Percentiles rank a stretch among this genome's conserved stretches.
Evolutionary conservation across 768 basidiomycete genomes (phyloP).

Genomic region (Serendipita sp.): DNA sequence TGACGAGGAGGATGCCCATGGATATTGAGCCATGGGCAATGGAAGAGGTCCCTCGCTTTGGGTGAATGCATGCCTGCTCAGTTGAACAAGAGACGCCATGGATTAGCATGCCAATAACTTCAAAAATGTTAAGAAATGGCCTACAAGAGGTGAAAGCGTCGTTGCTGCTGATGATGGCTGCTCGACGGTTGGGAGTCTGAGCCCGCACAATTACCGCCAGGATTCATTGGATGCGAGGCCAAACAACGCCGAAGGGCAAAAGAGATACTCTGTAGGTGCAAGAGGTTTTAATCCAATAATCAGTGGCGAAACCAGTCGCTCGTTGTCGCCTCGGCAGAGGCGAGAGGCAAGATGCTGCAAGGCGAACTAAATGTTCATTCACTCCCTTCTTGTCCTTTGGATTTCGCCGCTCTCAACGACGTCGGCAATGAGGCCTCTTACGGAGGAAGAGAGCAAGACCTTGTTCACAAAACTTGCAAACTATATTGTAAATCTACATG

Average conservation of each 20-base stretch:
- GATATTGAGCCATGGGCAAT: neutral
- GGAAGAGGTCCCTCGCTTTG: neutral
- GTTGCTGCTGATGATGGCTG: neutral
- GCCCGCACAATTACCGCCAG: neutral
- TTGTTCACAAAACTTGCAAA: conserved; percentile 96
- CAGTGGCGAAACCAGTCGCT: neutral
- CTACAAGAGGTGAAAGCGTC: neutral
- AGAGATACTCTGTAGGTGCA: neutral
- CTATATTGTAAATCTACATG: conserved; percentile 55
- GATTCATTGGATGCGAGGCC: neutral
- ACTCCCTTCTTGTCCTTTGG: neutral
- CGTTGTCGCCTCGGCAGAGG: neutral
- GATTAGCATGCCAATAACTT: too few species aligned
- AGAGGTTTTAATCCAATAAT: neutral
- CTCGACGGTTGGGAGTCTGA: neutral
- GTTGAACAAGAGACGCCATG: neutral
- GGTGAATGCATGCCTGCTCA: neutral
- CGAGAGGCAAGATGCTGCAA: neutral
- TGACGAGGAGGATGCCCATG: neutral
- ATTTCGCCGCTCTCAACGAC: conserved; percentile 5
- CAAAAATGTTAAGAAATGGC: neutral
- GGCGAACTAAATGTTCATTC: neutral
- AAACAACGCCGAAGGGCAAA: neutral
- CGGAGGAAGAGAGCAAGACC: conserved; percentile 91
- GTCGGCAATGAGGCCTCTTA: conserved; percentile 72